These are phyloP conservation scores for Xylaria arbuscula DNA, from an alignment of 2,329 filamentous ascomycete genomes.

Conservation along the genomic window DNA sequence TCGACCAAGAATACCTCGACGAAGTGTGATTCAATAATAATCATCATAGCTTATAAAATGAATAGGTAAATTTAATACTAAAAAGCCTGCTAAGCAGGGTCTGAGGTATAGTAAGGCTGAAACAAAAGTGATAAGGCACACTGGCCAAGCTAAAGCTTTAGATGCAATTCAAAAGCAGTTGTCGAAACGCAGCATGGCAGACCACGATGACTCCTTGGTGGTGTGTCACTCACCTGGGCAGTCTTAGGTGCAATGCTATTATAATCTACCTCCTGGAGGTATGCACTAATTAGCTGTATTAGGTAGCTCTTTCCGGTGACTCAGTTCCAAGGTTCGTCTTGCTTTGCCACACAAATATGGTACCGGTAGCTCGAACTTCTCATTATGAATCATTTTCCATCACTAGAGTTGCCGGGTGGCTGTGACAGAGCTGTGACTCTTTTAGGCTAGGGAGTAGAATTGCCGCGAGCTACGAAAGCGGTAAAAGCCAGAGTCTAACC, in stretches of 20 bases:
- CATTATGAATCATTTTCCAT: slow-evolving; percentile 37
- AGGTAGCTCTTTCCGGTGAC: slow-evolving; percentile 18
- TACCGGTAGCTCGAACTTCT: background rate
- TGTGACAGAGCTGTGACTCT: slow-evolving; percentile 28
- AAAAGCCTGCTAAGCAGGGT: too few species aligned
- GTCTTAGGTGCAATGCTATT: background rate
- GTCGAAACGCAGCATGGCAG: background rate
- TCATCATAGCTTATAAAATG: too few species aligned
- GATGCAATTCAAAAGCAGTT: too few species aligned
- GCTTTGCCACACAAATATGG: slow-evolving; percentile 27
- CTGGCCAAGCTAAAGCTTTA: too few species aligned
- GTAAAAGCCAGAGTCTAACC: background rate
- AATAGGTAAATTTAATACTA: too few species aligned
- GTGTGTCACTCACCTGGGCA: slow-evolving; percentile 7
- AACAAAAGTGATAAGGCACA: too few species aligned
- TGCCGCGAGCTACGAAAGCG: background rate
- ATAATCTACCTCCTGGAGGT: background rate
- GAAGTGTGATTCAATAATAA: too few species aligned
- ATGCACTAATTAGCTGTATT: background rate
- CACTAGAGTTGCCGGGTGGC: slow-evolving; percentile 26
- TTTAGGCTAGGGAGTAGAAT: background rate
- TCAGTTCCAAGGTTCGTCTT: slow-evolving; percentile 27
- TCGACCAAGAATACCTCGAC: too few species aligned
- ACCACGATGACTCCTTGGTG: background rate
- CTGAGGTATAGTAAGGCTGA: too few species aligned